phyloP scores from a whole-genome alignment of 345 rosid genomes.

The Eucalyptus marginata region DNA sequence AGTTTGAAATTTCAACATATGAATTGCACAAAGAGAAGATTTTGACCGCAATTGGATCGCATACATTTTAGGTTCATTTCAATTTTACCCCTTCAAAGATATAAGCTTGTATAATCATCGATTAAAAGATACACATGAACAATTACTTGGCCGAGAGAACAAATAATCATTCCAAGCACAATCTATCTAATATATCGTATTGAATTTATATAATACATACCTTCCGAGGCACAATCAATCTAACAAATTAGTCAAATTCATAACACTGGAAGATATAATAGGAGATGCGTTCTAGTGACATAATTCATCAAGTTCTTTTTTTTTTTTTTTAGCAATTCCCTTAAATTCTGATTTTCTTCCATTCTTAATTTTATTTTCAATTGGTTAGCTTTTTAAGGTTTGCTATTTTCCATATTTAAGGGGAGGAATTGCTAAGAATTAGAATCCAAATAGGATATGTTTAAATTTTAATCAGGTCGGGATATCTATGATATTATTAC shows the following conservation, averaged over 20 bases:
- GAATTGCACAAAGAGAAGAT: neutral
- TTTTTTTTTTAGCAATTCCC: neutral
- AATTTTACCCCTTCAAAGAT: neutral
- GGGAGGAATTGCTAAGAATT: neutral
- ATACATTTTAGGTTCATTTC: neutral
- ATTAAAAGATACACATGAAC: neutral
- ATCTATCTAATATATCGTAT: rapidly evolving
- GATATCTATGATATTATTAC: neutral
- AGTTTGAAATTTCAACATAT: neutral
- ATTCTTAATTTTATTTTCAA: neutral
- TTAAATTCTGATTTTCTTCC: neutral
- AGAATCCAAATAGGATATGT: rapidly evolving
- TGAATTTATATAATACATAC: no score
- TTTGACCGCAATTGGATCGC: rapidly evolving
- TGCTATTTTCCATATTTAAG: neutral
- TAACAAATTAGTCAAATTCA: neutral
- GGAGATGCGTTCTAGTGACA: rapidly evolving
- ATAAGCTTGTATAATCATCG: rapidly evolving
- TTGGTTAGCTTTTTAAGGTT: rapidly evolving
- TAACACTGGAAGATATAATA: rapidly evolving
- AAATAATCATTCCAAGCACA: no score
- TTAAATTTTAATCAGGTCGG: rapidly evolving
- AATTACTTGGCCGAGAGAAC: neutral
- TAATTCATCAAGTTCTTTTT: rapidly evolving
- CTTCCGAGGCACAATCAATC: rapidly evolving